A percentile compares a stretch with the other conserved stretches of the same genome.
These are phyloP conservation scores for Aspergillus puulaauensis DNA, from an alignment of 2,329 filamentous ascomycete genomes.

Conservation along the genomic window DNA sequence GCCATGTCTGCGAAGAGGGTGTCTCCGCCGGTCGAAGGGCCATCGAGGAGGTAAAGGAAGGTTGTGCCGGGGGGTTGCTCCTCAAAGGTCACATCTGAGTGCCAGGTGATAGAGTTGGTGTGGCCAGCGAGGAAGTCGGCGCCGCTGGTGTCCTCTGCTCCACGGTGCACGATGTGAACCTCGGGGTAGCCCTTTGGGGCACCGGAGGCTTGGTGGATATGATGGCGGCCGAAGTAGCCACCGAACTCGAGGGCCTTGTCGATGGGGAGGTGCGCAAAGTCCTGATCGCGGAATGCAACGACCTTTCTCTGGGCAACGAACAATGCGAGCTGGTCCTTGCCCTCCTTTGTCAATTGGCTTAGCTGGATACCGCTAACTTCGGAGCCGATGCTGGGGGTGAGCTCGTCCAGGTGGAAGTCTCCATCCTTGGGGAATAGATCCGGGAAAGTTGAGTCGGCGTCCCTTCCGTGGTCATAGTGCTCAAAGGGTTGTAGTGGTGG, in stretches of 20 bases:
- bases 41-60: constrained; percentile 84
- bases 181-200: constrained; percentile 72
- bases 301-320: constrained; percentile 59
- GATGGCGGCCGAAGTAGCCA: constrained; percentile 75
- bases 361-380: constrained; percentile 72
- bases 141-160: constrained; percentile 61
- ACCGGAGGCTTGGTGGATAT: constrained; percentile 78
- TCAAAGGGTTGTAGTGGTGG: constrained; percentile 67
- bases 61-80: constrained; percentile 85
- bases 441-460: constrained; percentile 67
- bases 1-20: constrained; percentile 79
- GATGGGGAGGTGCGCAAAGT: constrained; percentile 70
- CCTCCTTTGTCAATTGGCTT: constrained; percentile 64
- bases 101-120: constrained; percentile 83
- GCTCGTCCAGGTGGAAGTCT: constrained; percentile 51
- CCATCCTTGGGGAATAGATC: constrained; percentile 59
- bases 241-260: constrained; percentile 67
- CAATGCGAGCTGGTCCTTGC: constrained; percentile 71
- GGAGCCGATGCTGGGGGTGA: constrained; percentile 73
- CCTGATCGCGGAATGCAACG: constrained; percentile 74
- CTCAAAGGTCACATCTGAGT: constrained; percentile 86
- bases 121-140: constrained; percentile 65
- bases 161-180: constrained; percentile 75
- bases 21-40: constrained; percentile 76
- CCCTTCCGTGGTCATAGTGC: constrained; percentile 73